A percentile compares a stretch with the other conserved stretches of the same genome.
Evolutionary conservation across 2,329 filamentous ascomycete species (phyloP).

Genomic region (Chlorencoelia australis): DNA sequence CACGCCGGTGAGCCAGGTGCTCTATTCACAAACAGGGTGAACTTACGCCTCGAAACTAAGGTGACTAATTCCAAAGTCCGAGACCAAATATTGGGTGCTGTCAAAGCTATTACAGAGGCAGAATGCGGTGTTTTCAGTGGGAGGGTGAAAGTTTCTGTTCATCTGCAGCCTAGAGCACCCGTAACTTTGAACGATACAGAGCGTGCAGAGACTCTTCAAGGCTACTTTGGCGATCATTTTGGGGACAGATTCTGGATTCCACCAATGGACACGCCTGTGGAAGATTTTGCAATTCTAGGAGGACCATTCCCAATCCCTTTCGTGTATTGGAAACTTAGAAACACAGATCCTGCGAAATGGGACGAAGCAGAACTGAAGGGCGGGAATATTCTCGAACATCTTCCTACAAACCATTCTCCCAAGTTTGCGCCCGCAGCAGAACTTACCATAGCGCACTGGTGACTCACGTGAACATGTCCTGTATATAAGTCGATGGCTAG

Average conservation of each 20-base stretch:
- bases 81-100: no score
- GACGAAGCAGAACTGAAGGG: not conserved
- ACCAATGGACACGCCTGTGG: not conserved
- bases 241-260: not conserved
- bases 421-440: not conserved
- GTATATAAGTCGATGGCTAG: no score
- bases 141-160: not conserved
- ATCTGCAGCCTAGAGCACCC: not conserved
- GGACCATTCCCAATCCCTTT: not conserved
- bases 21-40: conserved; percentile 34
- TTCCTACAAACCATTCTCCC: not conserved
- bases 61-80: no score
- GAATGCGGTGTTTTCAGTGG: not conserved
- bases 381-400: not conserved
- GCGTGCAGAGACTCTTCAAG: not conserved
- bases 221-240: not conserved
- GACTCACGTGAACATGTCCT: no score
- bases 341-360: not conserved
- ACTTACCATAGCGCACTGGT: no score
- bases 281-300: not conserved
- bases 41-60: conserved; percentile 25
- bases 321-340: not conserved
- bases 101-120: not conserved
- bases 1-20: conserved; percentile 34
- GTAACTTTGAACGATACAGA: not conserved